phyloP scores from a whole-genome alignment of 495 filamentous ascomycete species.

The Letharia columbiana region DNA sequence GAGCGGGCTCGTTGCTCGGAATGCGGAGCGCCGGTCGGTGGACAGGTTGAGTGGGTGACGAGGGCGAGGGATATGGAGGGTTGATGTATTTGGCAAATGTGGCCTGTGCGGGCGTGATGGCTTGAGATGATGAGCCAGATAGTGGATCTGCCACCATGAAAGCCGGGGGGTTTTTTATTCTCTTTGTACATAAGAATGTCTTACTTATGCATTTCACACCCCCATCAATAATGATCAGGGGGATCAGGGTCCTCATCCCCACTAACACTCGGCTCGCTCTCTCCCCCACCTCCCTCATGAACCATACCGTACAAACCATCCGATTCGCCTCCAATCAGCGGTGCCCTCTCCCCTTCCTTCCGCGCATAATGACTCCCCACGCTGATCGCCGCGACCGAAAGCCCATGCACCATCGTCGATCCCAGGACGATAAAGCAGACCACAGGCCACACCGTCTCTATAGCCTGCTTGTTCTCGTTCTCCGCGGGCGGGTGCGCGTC shows the following conservation, averaged over 20 bases:
- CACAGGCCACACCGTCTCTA: conserved; percentile 41
- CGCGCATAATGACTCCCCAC: conserved; percentile 35
- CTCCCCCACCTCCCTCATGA: conserved; percentile 35
- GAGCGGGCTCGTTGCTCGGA: conserved; percentile 54
- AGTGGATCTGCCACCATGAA: too few species aligned
- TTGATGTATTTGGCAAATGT: not conserved
- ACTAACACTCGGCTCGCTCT: conserved; percentile 29
- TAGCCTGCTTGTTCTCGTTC: conserved; percentile 25
- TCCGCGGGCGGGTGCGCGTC: conserved; percentile 31
- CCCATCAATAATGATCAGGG: not conserved
- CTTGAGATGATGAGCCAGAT: too few species aligned
- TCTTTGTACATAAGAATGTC: too few species aligned
- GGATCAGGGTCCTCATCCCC: conserved; percentile 17
- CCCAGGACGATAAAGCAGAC: conserved; percentile 42
- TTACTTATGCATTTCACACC: not conserved
- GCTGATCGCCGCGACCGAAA: conserved; percentile 37
- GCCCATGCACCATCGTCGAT: conserved; percentile 40
- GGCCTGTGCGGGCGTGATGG: too few species aligned
- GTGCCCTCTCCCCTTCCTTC: conserved; percentile 34
- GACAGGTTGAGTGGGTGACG: conserved; percentile 47
- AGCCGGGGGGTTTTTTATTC: too few species aligned
- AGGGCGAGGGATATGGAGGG: conserved; percentile 20
- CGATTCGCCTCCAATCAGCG: conserved; percentile 33
- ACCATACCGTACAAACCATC: conserved; percentile 38
- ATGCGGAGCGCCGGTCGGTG: conserved; percentile 56